These are phyloP conservation scores for Sporothrix sp. DNA, from an alignment of 2,329 filamentous ascomycete species.

Conservation along the genomic window DNA sequence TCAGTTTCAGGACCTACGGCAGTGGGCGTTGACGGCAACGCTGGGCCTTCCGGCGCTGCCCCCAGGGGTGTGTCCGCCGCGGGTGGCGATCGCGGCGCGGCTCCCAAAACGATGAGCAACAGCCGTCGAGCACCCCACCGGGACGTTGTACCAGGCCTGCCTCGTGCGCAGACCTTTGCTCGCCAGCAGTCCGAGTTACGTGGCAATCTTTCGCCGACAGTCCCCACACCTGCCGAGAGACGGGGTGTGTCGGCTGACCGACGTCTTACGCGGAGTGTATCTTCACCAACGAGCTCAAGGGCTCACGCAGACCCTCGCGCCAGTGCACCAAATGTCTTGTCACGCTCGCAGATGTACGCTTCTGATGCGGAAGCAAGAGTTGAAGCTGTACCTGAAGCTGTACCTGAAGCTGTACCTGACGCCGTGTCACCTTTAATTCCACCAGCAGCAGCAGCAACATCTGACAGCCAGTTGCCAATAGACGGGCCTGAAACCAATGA, in stretches of 20 bases:
- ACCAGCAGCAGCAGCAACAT: background rate
- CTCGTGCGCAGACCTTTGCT: conserved; percentile 68
- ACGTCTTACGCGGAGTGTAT: conserved; percentile 24
- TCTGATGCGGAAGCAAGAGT: background rate
- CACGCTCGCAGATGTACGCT: background rate
- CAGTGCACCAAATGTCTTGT: conserved; percentile 37
- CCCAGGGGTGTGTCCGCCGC: background rate
- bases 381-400: conserved; percentile 7
- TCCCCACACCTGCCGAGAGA: conserved; percentile 55
- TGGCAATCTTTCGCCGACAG: conserved; percentile 58
- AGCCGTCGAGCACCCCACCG: conserved; percentile 36
- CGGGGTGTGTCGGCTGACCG: conserved; percentile 60
- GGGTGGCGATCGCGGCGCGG: background rate
- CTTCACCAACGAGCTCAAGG: conserved; percentile 28
- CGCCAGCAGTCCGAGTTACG: conserved; percentile 74
- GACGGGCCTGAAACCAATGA: background rate
- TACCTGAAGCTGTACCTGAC: conserved; percentile 4
- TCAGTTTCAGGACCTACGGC: background rate
- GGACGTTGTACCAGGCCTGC: conserved; percentile 68
- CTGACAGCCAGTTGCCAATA: background rate
- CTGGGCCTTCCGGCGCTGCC: background rate
- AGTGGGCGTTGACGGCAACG: background rate
- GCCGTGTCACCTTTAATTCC: conserved; percentile 10
- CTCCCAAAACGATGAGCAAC: background rate
- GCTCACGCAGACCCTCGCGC: conserved; percentile 32